phyloP scores from a whole-genome alignment of 495 filamentous ascomycete genomes.

The Durotheca rogersii region DNA sequence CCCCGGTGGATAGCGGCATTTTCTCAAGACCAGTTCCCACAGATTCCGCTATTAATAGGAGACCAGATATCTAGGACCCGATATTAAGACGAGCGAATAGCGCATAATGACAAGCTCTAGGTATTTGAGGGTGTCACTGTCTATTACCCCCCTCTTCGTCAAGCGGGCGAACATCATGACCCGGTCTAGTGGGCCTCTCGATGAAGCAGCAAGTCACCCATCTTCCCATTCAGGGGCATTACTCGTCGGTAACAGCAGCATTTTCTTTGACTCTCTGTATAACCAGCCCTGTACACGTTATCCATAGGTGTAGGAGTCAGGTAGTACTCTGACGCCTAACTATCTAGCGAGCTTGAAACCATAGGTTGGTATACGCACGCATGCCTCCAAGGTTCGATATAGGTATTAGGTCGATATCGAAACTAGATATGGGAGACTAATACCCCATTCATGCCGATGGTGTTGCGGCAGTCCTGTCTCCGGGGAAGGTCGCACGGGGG shows the following conservation, averaged over 20 bases:
- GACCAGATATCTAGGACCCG: neutral
- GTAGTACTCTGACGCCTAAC: too few relatives aligned
- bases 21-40: slow-evolving; percentile 9
- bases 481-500: slow-evolving; percentile 26
- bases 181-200: slow-evolving; percentile 22
- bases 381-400: too few relatives aligned
- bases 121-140: slow-evolving; percentile 1
- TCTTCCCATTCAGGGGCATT: neutral
- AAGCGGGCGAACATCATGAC: neutral
- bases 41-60: slow-evolving; percentile 11
- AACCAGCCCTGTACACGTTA: too few relatives aligned
- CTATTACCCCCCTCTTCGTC: too few relatives aligned
- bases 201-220: slow-evolving; percentile 2
- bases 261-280: slow-evolving; percentile 12
- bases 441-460: slow-evolving; percentile 14
- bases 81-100: slow-evolving; percentile 22
- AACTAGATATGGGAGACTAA: neutral
- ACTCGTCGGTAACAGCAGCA: slow-evolving; percentile 8
- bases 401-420: slow-evolving; percentile 19
- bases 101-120: neutral
- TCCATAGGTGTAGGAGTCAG: too few relatives aligned
- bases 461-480: slow-evolving; percentile 24
- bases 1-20: slow-evolving; percentile 20
- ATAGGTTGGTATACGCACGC: too few relatives aligned
- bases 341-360: too few relatives aligned